Conservation (phyloP, 106 monocot species). For the Vanilla planifolia region DNA sequence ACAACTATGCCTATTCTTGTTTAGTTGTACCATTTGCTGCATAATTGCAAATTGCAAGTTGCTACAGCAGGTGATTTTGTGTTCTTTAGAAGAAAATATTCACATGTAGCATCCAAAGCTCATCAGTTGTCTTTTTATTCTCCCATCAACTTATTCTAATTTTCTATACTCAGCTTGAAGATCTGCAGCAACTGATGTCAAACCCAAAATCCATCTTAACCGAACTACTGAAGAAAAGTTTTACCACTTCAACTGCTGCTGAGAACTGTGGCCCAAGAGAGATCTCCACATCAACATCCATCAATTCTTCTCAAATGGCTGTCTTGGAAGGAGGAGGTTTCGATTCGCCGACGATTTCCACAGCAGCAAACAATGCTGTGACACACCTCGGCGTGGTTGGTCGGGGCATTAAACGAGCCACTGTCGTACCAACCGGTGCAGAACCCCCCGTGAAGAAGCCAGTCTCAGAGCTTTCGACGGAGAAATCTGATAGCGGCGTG, state of each 20-base stretch:
- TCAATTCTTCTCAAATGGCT: constrained; percentile 44
- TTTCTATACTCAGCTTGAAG: constrained; percentile 69
- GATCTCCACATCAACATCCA: constrained; percentile 17
- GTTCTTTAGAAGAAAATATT: no score
- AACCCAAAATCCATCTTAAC: constrained; percentile 44
- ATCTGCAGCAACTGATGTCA: constrained; percentile 57
- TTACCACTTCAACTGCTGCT: constrained; percentile 13
- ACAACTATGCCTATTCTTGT: no score
- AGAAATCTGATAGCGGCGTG: constrained; percentile 18
- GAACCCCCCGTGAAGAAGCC: constrained; percentile 48
- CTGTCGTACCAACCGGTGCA: constrained; percentile 21
- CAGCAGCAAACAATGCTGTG: constrained; percentile 25
- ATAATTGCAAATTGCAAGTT: no score
- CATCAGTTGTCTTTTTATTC: not conserved
- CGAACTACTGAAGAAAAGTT: constrained; percentile 45
- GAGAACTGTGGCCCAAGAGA: constrained; percentile 6
- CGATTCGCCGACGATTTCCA: constrained; percentile 54
- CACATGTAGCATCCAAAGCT: no score
- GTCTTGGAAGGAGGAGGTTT: constrained; percentile 25
- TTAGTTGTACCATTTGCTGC: no score
- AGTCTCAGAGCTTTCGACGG: constrained; percentile 16
- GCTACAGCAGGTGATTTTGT: no score
- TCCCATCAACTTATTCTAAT: not conserved
- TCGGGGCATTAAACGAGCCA: constrained; percentile 79
- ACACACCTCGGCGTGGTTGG: constrained; percentile 93